Base-by-base conservation (phyloP, 352 stramenopile genomes). In the Globisporangium iwayamae region DNA sequence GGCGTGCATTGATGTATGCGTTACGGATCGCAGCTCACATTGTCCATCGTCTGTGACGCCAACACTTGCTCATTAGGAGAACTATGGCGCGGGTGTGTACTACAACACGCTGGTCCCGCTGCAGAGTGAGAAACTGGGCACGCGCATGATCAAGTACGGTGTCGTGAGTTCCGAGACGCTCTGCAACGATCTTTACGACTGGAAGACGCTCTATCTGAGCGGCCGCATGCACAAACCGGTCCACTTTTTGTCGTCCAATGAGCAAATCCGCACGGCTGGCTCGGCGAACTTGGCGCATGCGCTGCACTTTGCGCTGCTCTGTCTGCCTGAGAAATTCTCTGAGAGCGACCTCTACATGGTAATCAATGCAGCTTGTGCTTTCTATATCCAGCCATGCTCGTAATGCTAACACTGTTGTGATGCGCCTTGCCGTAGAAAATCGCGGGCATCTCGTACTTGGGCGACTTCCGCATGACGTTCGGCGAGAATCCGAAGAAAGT, bases 401-500 rank as follows among this genome's bases (percentile, higher is more conserved):
- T 54, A 47, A 39, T 58, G 3, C 30, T 56, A 4, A 25, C 14
- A 6, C 14, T 14, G 0, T 20, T 3, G 16, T 5, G 7, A 6
- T 56, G 20, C 14, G 65, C 4, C 36, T 25, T 25, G 32, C 32
- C 32, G 6, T 47, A 95, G 86, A 89, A 86, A 73, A 95, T 96
- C 34, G 89, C 89, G 16, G 85, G 88, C 3, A 94, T 97, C 52
- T 97, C 89, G 50, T 97, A 97, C 68, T 53, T 90, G 16, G 89
- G 89, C 39, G 89, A 97, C 67, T 96, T 96, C 58, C 85, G 89
- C 39, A 97, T 97, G 89, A 85, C 74, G 32, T 96, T 97, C 65
- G 87, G 87, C 8, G 89, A 97, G 68, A 96, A 97, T 66, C 89
- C 88, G 6, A 90, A 90, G 61, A 97, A 97, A 58, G 89, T 97